Conservation (phyloP, 73 alveolate genomes). For the Durusdinium trenchii region DNA sequence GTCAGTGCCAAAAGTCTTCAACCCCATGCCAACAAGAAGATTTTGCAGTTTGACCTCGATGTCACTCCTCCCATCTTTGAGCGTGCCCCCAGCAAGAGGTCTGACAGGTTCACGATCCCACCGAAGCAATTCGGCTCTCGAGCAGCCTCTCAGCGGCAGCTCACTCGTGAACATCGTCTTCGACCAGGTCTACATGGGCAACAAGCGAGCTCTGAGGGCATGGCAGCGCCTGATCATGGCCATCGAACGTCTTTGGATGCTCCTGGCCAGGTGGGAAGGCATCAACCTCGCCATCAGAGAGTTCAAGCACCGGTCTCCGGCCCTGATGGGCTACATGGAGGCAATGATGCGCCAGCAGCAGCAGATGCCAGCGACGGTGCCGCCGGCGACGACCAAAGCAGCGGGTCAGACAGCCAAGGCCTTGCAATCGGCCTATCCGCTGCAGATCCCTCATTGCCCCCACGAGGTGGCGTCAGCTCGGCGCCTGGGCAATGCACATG, state of each 20-base stretch:
- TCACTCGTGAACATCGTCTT: neutral
- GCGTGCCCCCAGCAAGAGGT: neutral
- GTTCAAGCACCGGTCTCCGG: neutral
- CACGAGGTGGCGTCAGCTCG: neutral
- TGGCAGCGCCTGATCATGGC: neutral
- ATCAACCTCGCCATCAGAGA: neutral
- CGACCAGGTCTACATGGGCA: neutral
- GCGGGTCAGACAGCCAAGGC: conserved; percentile 8
- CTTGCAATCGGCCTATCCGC: neutral
- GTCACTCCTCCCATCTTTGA: neutral
- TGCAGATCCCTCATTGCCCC: neutral
- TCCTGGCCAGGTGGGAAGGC: neutral
- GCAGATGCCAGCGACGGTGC: conserved; percentile 14
- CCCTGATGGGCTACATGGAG: neutral
- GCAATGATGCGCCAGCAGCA: neutral
- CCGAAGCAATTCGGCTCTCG: neutral
- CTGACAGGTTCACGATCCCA: neutral
- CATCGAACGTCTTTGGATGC: neutral
- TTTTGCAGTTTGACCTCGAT: neutral
- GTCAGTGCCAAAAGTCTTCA: neutral
- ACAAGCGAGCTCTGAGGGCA: neutral
- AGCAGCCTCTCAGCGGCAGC: neutral
- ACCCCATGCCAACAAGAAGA: neutral
- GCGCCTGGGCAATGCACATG: conserved; percentile 4
- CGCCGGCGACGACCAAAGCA: conserved; percentile 8